Evolutionary conservation across 768 basidiomycete species (phyloP), one percentile per base, ranked within the genome.

Genomic region (Fibroporia radiculosa): DNA sequence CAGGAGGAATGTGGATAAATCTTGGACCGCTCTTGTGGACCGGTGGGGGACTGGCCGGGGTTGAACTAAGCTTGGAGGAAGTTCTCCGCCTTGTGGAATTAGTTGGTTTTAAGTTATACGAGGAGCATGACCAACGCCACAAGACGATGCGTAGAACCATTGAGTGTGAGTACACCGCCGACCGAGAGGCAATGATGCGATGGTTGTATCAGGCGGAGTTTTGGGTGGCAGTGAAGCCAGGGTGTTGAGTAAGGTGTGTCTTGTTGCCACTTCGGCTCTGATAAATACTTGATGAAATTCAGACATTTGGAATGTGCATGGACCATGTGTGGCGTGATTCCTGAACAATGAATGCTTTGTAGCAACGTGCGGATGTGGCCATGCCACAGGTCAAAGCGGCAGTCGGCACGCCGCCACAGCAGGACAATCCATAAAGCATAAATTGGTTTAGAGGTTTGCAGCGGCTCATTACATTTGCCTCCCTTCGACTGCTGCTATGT

Each of bases 1-100:
- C 80, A 0, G 79, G 80, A 3, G 84, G 82, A 2, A 66, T 60
- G 7, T 86, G 82, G 84, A 74, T 84, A 56, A 86, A 86, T 56
- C 65, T 82, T 3, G 83, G 82, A 1, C 84, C 82, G 6, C 62
- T 84, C 16, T 65, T 84, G 3, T 82, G 79, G 78, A 74, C 75
- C 1, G 67, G 69, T 2, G 77, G 77, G 7, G 76, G 64, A 1
- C 68, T 73, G 51, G 69, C 78, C 6, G 70, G 71, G 48, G 55
- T 81, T 20, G 79, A 80, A 56, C 62, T 81, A 36, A 78, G 74
- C 44, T 67, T 84, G 28, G 78, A 82, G n/a, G 82, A 84, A 60
- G 71, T 84, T 12, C 43, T 82, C 3, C 46, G 55, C 1, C 70
- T 74, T 3, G 75, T 72, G 0, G 62, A 71, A 44, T 67, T 70